Evolutionary conservation across 306 rosid species (phyloP).

Genomic region (Luffa acutangula): DNA sequence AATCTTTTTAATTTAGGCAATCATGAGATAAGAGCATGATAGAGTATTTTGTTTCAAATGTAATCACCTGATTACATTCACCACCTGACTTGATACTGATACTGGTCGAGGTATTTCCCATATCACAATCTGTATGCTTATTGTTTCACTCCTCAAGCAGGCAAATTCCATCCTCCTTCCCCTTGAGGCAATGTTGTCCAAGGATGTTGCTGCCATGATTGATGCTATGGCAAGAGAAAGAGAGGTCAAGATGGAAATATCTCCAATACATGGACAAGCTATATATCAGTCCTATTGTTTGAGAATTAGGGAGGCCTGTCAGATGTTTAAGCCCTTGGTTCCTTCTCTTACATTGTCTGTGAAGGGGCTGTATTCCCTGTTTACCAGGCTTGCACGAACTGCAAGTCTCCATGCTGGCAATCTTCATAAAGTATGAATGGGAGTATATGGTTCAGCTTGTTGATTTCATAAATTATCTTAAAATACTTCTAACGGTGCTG

Average conservation of each 20-base stretch:
- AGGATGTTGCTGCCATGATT: conserved; percentile 86
- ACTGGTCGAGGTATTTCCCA: conserved; percentile 1
- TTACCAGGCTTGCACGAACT: conserved; percentile 77
- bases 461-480: neutral
- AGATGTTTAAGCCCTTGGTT: conserved; percentile 62
- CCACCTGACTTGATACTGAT: neutral
- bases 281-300: conserved; percentile 78
- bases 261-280: conserved; percentile 92
- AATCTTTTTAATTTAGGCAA: neutral
- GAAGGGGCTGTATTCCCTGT: conserved; percentile 76
- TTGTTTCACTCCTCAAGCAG: conserved; percentile 31
- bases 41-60: neutral
- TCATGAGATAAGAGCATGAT: neutral
- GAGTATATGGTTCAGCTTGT: conserved; percentile 18
- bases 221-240: conserved; percentile 66
- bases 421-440: conserved; percentile 69
- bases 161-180: conserved; percentile 84
- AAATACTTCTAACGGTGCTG: conserved; percentile 8
- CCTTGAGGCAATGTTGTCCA: conserved; percentile 77
- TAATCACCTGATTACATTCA: neutral
- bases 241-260: conserved; percentile 71
- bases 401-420: conserved; percentile 96
- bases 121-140: conserved; percentile 17
- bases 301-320: conserved; percentile 72
- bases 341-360: conserved; percentile 63